These are phyloP conservation scores for Amborella trichopoda DNA, from an alignment of 164 flowering plant genomes.

Conservation along the genomic window DNA sequence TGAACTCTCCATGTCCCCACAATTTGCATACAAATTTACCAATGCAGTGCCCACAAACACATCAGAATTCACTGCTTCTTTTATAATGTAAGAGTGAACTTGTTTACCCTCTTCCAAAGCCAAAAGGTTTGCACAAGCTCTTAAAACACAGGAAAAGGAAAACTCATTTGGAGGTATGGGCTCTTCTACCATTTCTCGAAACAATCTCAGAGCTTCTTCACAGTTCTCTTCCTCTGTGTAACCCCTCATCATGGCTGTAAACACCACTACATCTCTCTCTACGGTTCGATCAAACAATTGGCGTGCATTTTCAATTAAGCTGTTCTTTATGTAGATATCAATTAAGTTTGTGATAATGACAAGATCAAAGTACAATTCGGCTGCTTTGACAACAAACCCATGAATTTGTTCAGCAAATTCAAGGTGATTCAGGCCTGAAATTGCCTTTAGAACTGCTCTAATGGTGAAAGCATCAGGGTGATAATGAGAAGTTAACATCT, in stretches of 20 bases:
- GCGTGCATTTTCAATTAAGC: no score
- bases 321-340: no score
- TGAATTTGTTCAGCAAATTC: slow-evolving; percentile 11
- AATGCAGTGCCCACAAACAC: slow-evolving; percentile 19
- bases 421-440: slow-evolving; percentile 4
- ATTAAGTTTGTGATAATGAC: no score
- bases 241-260: slow-evolving; percentile 17
- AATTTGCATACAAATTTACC: slow-evolving; percentile 15
- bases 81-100: slow-evolving; percentile 13
- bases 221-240: slow-evolving; percentile 11
- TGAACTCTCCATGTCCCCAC: slow-evolving; percentile 7
- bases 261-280: no score
- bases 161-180: slow-evolving; percentile 9
- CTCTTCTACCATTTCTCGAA: slow-evolving; percentile 6
- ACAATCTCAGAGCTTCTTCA: slow-evolving; percentile 11
- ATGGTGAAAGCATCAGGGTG: no score
- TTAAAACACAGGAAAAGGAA: slow-evolving; percentile 10
- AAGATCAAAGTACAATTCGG: slow-evolving; percentile 2
- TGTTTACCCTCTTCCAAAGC: slow-evolving; percentile 10
- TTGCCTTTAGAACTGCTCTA: no score
- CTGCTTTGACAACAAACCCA: slow-evolving; percentile 11
- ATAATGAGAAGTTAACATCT: no score
- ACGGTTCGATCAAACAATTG: no score
- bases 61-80: slow-evolving; percentile 6
- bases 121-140: slow-evolving; percentile 7